These are phyloP conservation scores for Starmerella roubikii DNA, from an alignment of 805 yeast species.

Conservation along the genomic window DNA sequence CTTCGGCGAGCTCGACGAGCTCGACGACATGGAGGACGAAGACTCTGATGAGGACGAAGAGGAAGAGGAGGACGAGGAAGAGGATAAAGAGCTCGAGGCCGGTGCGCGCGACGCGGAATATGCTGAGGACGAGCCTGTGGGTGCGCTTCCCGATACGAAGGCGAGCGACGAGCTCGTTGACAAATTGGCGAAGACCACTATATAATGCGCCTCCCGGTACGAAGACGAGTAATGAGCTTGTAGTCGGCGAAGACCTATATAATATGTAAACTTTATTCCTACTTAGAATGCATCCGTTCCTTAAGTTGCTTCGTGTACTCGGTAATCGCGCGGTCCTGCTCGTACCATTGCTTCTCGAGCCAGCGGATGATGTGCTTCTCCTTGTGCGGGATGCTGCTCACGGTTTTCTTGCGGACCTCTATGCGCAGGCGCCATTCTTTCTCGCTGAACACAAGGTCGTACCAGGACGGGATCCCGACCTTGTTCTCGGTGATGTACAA, in stretches of 20 bases:
- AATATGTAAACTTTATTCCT: no score
- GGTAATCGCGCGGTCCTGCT: conserved; percentile 36
- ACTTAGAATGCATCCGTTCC: not conserved
- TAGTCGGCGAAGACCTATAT: no score
- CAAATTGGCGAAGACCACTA: conserved; percentile 37
- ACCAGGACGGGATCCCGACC: conserved; percentile 8
- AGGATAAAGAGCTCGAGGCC: conserved; percentile 36
- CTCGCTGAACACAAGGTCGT: conserved; percentile 7
- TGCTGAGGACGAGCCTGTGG: conserved; percentile 32
- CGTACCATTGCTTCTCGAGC: conserved; percentile 61
- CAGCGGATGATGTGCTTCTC: conserved; percentile 37
- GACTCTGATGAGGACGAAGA: conserved; percentile 52
- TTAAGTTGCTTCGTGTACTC: not conserved
- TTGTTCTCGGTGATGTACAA: conserved; percentile 26
- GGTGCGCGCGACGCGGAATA: conserved; percentile 32
- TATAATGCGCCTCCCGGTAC: not conserved
- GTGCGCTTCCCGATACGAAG: conserved; percentile 27
- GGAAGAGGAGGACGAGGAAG: conserved; percentile 43
- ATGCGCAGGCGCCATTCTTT: conserved; percentile 17
- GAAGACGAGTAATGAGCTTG: no score
- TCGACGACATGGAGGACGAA: conserved; percentile 85
- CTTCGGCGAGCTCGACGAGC: conserved; percentile 73
- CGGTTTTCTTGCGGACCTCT: conserved; percentile 6
- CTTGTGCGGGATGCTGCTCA: conserved; percentile 14
- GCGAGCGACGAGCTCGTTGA: conserved; percentile 44